A percentile compares a stretch with the other conserved stretches of the same genome.
Evolutionary conservation across 2,329 filamentous ascomycete genomes (phyloP).

Genomic region (Magnaporthales sp.): DNA sequence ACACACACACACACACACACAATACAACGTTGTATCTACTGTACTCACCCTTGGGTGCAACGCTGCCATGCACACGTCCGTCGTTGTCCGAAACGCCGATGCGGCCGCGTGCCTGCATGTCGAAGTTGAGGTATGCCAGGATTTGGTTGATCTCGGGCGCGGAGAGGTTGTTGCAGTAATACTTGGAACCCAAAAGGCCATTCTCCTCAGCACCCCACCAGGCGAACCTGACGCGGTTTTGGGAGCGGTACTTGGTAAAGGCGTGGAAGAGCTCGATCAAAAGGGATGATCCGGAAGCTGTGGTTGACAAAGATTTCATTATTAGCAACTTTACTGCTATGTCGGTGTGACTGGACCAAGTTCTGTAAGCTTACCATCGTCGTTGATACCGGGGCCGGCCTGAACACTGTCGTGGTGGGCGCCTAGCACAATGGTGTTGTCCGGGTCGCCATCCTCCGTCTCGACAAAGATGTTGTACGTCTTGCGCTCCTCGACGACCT

Average conservation of each 20-base stretch:
- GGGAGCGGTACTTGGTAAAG: conserved; percentile 40
- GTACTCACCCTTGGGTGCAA: conserved; percentile 33
- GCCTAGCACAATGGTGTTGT: conserved; percentile 59
- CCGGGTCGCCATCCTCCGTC: conserved; percentile 47
- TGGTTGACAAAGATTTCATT: not conserved
- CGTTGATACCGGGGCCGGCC: conserved; percentile 66
- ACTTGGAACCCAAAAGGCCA: conserved; percentile 54
- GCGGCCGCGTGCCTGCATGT: conserved; percentile 61
- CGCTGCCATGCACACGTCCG: conserved; percentile 58
- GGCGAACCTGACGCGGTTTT: conserved; percentile 58
- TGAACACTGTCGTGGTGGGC: conserved; percentile 56
- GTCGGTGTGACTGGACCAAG: no score
- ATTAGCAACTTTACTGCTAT: not conserved
- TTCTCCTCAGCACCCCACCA: conserved; percentile 64
- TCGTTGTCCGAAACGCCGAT: conserved; percentile 63
- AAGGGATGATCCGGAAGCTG: conserved; percentile 6
- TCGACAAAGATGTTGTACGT: conserved; percentile 57
- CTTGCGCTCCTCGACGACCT: conserved; percentile 27
- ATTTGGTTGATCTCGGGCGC: conserved; percentile 53
- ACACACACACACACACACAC: no score
- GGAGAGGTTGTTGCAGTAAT: conserved; percentile 47
- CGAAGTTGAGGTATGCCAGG: conserved; percentile 54
- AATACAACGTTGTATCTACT: not conserved
- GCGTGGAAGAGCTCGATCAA: conserved; percentile 5
- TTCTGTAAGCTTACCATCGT: conserved; percentile 43